Evolutionary conservation across 257 asterid genomes (phyloP).

Genomic region (Forsythia viridissima): DNA sequence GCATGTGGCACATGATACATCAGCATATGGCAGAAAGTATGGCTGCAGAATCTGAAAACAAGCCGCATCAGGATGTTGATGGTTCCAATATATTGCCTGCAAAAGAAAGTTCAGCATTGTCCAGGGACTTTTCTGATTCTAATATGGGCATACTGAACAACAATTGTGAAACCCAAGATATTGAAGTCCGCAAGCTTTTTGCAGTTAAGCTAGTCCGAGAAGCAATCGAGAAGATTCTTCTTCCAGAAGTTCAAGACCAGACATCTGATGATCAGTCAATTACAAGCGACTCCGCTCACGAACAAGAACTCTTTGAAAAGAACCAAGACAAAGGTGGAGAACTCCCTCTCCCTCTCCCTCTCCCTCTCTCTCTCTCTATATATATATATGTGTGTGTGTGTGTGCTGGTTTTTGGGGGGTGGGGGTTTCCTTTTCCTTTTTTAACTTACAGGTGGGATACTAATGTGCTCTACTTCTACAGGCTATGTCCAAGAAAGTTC

Average conservation of each 20-base stretch:
- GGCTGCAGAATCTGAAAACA: constrained; percentile 27
- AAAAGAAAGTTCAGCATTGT: constrained; percentile 19
- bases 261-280: constrained; percentile 67
- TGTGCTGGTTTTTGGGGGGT: not conserved
- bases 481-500: constrained; percentile 30
- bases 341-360: not conserved
- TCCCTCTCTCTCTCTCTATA: not conserved
- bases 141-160: constrained; percentile 24
- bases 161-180: constrained; percentile 56
- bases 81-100: constrained; percentile 23
- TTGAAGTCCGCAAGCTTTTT: constrained; percentile 62
- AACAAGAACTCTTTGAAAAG: constrained; percentile 38
- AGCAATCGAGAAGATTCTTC: constrained; percentile 95
- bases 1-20: constrained; percentile 48
- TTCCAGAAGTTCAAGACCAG: constrained; percentile 91
- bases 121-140: constrained; percentile 27
- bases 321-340: constrained; percentile 46
- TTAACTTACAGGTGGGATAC: not conserved
- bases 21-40: constrained; percentile 34
- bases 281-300: constrained; percentile 52
- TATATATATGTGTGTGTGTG: not conserved
- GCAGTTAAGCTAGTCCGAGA: constrained; percentile 90
- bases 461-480: constrained; percentile 18
- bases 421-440: not conserved
- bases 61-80: constrained; percentile 17